Conservation (phyloP, 257 asterid species). For the Solanum pennellii region DNA sequence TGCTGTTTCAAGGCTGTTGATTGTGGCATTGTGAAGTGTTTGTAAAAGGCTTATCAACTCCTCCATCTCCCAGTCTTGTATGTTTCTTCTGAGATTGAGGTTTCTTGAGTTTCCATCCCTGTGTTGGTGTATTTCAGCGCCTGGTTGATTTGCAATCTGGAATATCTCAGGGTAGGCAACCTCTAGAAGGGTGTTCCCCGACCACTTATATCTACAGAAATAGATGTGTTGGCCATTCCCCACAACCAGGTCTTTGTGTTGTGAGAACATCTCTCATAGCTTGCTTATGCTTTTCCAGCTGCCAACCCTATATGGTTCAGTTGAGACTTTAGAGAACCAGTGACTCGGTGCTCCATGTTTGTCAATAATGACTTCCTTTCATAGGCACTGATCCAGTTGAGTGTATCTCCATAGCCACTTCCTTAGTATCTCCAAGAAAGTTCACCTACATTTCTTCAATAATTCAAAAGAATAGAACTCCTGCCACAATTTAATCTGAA, state of each 20-base stretch:
- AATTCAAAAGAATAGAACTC: too few species aligned
- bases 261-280: neutral
- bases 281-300: neutral
- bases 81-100: neutral
- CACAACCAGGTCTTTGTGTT: neutral
- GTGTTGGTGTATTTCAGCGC: neutral
- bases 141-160: neutral
- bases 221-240: neutral
- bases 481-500: too few species aligned
- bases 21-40: neutral
- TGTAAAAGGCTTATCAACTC: neutral
- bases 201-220: neutral
- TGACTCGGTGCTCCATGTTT: neutral
- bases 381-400: neutral
- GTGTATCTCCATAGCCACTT: neutral
- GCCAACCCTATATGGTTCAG: neutral
- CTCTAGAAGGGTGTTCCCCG: neutral
- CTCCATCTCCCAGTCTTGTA: neutral
- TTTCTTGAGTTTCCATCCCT: neutral
- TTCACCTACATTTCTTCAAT: too few species aligned
- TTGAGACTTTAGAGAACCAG: neutral
- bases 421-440: too few species aligned
- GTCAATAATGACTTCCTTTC: neutral
- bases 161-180: neutral
- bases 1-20: neutral